Evolutionary conservation across 2,329 filamentous ascomycete genomes (phyloP).

Genomic region (Akanthomyces dipterigenus): DNA sequence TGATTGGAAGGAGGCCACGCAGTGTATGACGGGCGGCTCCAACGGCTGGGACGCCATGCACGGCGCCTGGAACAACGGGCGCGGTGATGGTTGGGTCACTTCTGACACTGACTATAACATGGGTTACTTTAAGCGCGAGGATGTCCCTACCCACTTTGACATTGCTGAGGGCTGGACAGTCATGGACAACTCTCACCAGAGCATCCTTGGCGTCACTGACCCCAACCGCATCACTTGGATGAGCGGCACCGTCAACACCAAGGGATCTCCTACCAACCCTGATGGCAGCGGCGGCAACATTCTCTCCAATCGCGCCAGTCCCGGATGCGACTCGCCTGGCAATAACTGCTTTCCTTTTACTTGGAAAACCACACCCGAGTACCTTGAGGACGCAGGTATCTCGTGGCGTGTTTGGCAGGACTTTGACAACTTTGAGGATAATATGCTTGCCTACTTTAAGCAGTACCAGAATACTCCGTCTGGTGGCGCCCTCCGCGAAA

Average conservation of each 20-base stretch:
- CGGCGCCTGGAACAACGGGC: slow-evolving; percentile 39
- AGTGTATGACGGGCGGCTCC: slow-evolving; percentile 44
- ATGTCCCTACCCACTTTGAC: slow-evolving; percentile 47
- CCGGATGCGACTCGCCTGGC: slow-evolving; percentile 31
- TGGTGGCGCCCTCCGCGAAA: slow-evolving; percentile 32
- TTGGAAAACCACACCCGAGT: slow-evolving; percentile 44
- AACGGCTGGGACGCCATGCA: slow-evolving; percentile 48
- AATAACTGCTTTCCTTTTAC: slow-evolving; percentile 45
- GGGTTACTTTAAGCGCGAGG: slow-evolving; percentile 43
- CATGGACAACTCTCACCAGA: slow-evolving; percentile 14
- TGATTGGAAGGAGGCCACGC: slow-evolving; percentile 38
- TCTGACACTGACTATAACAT: slow-evolving; percentile 20
- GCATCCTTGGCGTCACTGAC: slow-evolving; percentile 29
- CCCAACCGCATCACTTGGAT: slow-evolving; percentile 36
- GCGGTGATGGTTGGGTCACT: slow-evolving; percentile 43
- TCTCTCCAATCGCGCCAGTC: slow-evolving; percentile 36
- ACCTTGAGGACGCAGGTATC: slow-evolving; percentile 39
- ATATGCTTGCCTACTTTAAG: slow-evolving; percentile 44
- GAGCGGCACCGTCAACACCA: slow-evolving; percentile 41
- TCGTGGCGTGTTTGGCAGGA: slow-evolving; percentile 46
- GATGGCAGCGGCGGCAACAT: slow-evolving; percentile 38
- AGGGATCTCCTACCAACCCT: slow-evolving; percentile 26
- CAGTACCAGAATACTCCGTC: slow-evolving; percentile 38
- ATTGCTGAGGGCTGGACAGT: slow-evolving; percentile 48
- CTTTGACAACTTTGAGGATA: slow-evolving; percentile 45